Evolutionary conservation across 441 rosid genomes (phyloP).

Genomic region (Viola pubescens): DNA sequence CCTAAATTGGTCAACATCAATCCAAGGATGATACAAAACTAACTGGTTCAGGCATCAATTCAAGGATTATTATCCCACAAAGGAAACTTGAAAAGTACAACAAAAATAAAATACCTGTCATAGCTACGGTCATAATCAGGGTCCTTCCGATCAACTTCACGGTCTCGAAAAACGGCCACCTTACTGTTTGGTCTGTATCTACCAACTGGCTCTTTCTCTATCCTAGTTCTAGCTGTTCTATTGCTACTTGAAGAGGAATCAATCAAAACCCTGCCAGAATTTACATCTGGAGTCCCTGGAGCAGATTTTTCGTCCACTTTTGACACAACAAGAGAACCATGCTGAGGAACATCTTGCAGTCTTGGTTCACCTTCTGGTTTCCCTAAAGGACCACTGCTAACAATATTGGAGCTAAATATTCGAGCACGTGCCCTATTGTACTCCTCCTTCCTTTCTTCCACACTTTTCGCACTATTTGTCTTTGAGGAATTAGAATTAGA

Average conservation of each 20-base stretch:
- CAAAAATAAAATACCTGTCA: constrained; percentile 42
- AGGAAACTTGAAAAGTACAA: constrained; percentile 8
- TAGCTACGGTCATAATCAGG: constrained; percentile 81
- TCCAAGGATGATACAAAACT: no score
- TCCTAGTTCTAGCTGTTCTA: constrained; percentile 49
- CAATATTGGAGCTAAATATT: constrained; percentile 48
- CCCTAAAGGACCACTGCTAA: constrained; percentile 22
- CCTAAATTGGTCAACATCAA: no score
- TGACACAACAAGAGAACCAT: constrained; percentile 26
- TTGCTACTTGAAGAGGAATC: constrained; percentile 50
- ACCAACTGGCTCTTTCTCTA: constrained; percentile 53
- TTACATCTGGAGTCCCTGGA: constrained; percentile 37
- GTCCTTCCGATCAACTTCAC: constrained; percentile 65
- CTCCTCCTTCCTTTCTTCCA: constrained; percentile 84
- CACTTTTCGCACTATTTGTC: constrained; percentile 49
- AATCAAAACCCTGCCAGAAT: constrained; percentile 33
- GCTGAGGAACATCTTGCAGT: constrained; percentile 38
- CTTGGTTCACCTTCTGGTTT: constrained; percentile 41
- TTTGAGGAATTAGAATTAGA: constrained; percentile 41
- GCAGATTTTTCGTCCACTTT: constrained; percentile 44
- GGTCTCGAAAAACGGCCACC: constrained; percentile 83
- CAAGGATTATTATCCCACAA: no score
- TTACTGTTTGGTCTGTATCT: constrained; percentile 46
- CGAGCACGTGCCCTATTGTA: constrained; percentile 78
- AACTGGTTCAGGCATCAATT: no score